These are phyloP conservation scores for Phytophthora pinifolia DNA, from an alignment of 352 stramenopile species.

Conservation along the genomic window DNA sequence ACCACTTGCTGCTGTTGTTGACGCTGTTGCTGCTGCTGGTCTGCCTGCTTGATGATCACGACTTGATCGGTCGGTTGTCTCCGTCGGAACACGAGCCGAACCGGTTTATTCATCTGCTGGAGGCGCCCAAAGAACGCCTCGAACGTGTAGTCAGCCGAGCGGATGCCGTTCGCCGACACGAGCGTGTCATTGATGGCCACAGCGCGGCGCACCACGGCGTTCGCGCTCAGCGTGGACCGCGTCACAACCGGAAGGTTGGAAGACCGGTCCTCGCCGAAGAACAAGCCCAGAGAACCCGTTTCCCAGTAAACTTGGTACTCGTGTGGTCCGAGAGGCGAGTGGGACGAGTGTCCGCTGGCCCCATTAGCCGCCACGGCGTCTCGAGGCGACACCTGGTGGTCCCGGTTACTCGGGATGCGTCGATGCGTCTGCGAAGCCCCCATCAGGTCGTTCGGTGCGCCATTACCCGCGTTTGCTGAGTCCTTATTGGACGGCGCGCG, in stretches of 20 bases:
- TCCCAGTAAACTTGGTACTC: conserved; percentile 84
- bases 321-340: conserved; percentile 24
- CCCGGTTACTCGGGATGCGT: conserved; percentile 19
- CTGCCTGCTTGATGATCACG: conserved; percentile 36
- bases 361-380: conserved; percentile 16
- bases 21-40: conserved; percentile 26
- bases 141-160: conserved; percentile 72
- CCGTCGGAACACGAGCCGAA: conserved; percentile 70
- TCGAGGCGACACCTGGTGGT: conserved; percentile 46
- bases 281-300: conserved; percentile 75
- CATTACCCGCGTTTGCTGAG: conserved; percentile 11
- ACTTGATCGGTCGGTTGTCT: conserved; percentile 33
- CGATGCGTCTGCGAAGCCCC: conserved; percentile 16
- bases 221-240: conserved; percentile 63
- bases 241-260: conserved; percentile 82
- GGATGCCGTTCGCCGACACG: conserved; percentile 73
- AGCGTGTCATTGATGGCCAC: conserved; percentile 80
- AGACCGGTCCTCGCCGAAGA: conserved; percentile 76
- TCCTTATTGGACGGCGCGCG: conserved; percentile 46
- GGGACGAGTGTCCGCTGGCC: conserved; percentile 1
- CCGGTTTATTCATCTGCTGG: conserved; percentile 86
- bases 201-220: conserved; percentile 65
- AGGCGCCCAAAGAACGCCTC: conserved; percentile 80
- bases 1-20: too few relatives aligned
- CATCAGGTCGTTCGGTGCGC: conserved; percentile 13